Conservation (phyloP, 2,329 filamentous ascomycete genomes). For the Ascocoryne sarcoides region DNA sequence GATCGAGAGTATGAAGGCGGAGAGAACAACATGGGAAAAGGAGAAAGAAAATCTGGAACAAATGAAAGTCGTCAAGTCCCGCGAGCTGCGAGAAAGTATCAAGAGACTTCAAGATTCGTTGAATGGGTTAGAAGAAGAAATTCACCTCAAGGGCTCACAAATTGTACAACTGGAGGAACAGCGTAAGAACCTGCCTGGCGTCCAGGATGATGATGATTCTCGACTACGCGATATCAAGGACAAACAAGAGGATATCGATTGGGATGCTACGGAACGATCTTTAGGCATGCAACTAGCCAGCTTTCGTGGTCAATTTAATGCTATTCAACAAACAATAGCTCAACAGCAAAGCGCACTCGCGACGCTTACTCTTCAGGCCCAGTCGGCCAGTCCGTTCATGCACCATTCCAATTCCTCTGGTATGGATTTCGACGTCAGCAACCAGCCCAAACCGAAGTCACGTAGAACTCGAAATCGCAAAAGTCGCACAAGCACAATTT, state of each 20-base stretch:
- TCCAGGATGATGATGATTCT: conserved; percentile 45
- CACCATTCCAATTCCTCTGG: conserved; percentile 28
- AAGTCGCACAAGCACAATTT: conserved; percentile 31
- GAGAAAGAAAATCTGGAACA: conserved; percentile 44
- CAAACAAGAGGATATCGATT: conserved; percentile 25
- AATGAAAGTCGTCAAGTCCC: conserved; percentile 43
- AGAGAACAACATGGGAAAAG: conserved; percentile 44
- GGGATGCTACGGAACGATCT: conserved; percentile 23
- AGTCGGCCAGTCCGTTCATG: conserved; percentile 20
- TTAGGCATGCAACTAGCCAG: conserved; percentile 19
- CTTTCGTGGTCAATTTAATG: conserved; percentile 16
- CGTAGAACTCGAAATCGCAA: conserved; percentile 32
- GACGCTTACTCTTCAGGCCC: conserved; percentile 14
- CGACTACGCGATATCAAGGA: conserved; percentile 22
- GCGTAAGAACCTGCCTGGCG: conserved; percentile 52
- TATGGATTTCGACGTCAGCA: conserved; percentile 26
- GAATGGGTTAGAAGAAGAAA: conserved; percentile 56
- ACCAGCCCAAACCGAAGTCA: conserved; percentile 28
- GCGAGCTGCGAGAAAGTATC: conserved; percentile 46
- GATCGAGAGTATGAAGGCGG: conserved; percentile 48
- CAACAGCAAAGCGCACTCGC: conserved; percentile 15
- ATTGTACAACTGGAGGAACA: conserved; percentile 68
- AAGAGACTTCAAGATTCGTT: conserved; percentile 49
- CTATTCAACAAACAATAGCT: conserved; percentile 18
- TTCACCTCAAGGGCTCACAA: conserved; percentile 61